Evolutionary conservation across 805 yeast genomes (phyloP).

Genomic region (Kregervanrija pseudodelftensis): DNA sequence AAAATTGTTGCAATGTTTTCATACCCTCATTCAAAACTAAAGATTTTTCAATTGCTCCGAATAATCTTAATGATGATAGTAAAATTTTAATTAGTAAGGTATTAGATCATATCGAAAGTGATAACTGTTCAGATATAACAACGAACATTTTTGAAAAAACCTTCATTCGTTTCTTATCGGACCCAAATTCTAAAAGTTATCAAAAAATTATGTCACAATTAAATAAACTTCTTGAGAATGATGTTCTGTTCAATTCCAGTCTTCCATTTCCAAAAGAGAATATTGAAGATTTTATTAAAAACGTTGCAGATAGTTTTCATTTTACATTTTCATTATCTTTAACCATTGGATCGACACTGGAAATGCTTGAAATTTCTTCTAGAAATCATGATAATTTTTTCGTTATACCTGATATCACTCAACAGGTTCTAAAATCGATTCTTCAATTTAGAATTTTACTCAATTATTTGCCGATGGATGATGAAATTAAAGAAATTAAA

Average conservation of each 20-base stretch:
- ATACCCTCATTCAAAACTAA: conserved; percentile 35
- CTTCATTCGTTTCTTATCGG: conserved; percentile 19
- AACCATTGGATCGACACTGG: conserved; percentile 41
- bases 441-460: conserved; percentile 34
- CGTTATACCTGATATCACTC: conserved; percentile 13
- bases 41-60: conserved; percentile 18
- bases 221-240: conserved; percentile 5
- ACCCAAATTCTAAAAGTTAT: conserved; percentile 13
- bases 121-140: conserved; percentile 25
- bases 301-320: conserved; percentile 11
- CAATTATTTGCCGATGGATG: conserved; percentile 15
- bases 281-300: conserved; percentile 5
- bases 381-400: conserved; percentile 32
- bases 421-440: conserved; percentile 33
- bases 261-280: background rate
- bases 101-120: conserved; percentile 11
- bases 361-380: conserved; percentile 52
- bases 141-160: conserved; percentile 23
- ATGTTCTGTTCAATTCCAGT: background rate
- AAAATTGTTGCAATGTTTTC: conserved; percentile 35
- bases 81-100: background rate
- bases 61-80: conserved; percentile 1
- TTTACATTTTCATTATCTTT: conserved; percentile 16
- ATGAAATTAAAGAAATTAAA: conserved; percentile 5
- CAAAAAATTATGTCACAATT: conserved; percentile 17